Evolutionary conservation across 202 grass and related monocot genomes (phyloP), one percentile per base, ranked within the genome.

Genomic region (Cymbopogon flexuosus): DNA sequence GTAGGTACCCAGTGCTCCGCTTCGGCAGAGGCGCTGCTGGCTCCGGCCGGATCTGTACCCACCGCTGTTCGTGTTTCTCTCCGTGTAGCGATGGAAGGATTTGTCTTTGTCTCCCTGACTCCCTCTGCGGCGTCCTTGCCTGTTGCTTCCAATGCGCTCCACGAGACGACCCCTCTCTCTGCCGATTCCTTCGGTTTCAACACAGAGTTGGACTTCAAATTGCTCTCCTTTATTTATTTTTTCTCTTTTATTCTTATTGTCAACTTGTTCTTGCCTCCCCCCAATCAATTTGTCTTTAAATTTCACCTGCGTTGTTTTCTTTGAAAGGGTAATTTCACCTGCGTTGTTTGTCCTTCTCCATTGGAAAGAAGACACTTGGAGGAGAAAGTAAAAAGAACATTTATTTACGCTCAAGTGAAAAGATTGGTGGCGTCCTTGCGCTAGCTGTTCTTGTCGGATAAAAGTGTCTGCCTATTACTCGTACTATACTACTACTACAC

Each of bases 361-460:
- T 54, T 54, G 49, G 2, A 57, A 22, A 57, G 7, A 57, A 57
- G 54, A 57, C 54, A 57, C 54, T 4, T 57, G 15, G 35, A 62
- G 54, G 2, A 12, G 14, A 6, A 30, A 14, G 61, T 27, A 57
- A 7, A 13, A 23, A 60, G 19, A 5, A 22, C 27, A 5, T 24
- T 60, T 42, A 3, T 49, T 34, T 33, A 29, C 22, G 13, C 42
- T 33, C 40, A 22, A 27, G 10, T 37, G 31, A 45, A 69, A 36
- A 36, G 35, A 8, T 42, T 12, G 3, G 63, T 24, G 56, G 0
- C 8, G 19, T 68, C 63, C 49, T 69, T 47, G 16, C 0, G 35
- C 78, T 69, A 69, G 54, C n/a, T 81, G 52, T 61, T 70, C 14
- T 45, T 60, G 51, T 61, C 34, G 23, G 78, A 33, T 46, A 84